Evolutionary conservation across 306 rosid genomes (phyloP).

Genomic region (Prinsepia uniflora): DNA sequence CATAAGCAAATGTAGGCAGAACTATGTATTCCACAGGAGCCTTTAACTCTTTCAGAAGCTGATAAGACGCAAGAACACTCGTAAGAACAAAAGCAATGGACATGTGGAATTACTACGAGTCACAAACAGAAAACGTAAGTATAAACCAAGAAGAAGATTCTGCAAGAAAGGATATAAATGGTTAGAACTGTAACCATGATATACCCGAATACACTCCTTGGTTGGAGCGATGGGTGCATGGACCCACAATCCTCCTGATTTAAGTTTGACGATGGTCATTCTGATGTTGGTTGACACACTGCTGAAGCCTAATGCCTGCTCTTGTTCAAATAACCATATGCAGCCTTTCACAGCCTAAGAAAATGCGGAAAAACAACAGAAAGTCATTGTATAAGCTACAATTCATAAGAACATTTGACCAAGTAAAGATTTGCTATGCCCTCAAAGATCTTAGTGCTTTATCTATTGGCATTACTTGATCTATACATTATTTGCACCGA

Average conservation of each 20-base stretch:
- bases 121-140: not conserved
- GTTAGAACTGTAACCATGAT: constrained; percentile 24
- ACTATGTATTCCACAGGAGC: constrained; percentile 85
- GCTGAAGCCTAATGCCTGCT: constrained; percentile 98
- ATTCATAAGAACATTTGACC: constrained; percentile 20
- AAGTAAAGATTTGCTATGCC: not conserved
- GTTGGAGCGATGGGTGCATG: constrained; percentile 99
- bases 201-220: constrained; percentile 92
- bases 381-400: constrained; percentile 8
- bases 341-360: constrained; percentile 75
- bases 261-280: constrained; percentile 94
- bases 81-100: constrained; percentile 8
- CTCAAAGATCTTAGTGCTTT: not conserved
- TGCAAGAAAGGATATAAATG: not conserved
- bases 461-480: not conserved
- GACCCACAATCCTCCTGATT: constrained; percentile 93
- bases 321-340: constrained; percentile 96
- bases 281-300: constrained; percentile 95
- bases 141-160: not conserved
- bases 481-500: not conserved
- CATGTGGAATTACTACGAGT: not conserved
- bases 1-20: constrained; percentile 92
- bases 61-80: constrained; percentile 23
- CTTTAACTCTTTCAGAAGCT: constrained; percentile 84
- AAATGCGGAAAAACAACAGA: constrained; percentile 16